Base-by-base conservation (phyloP, 2,329 filamentous ascomycete species). In the Hortaea sp. region DNA sequence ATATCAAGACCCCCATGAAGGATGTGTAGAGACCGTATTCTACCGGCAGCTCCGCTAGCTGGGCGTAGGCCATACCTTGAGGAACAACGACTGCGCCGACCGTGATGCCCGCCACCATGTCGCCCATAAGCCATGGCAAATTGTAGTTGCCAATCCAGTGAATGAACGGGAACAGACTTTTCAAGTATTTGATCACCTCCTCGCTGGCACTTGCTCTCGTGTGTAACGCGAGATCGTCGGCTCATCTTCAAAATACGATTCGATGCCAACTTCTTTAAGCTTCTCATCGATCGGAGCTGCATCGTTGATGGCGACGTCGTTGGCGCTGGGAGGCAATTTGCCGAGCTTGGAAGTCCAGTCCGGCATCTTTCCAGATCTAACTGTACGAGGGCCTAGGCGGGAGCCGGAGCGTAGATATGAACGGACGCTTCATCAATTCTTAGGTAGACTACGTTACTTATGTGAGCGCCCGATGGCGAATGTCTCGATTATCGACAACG, bases 41-140 rank as follows among this genome's bases (percentile, higher is more conserved):
- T 5, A 84, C 78, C 0, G 79, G 75, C n/a, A 97, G 74, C 50
- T 82, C 77, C 39, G 90, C 90, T 27, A 97, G 75, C 50, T 82
- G 73, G 29, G 90, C 89, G 66, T 97, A 97, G 0, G 90, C 89
- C 90, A 97, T 95, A 51, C 88, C 84, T 63, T 97, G 90, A 5
- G 90, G 90, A n/a, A 97, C 86, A 28, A 95, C 88, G 27, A 88
- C 84, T 43, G 82, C 76, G 38, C 84, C 84, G 43, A 85, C 79
- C 3, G 82, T 86, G 50, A 85, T 74, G 70, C 79, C 77, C 80
- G 92, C 90, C 47, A 97, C 82, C 41, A 97, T 67, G 68, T 98
- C 92, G 58, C 92, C 92, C 11, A 80, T 65, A 5, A 95, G 68
- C 92, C 92, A 98, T 70, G 88, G 82, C 4, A 82, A 7, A 63